Evolutionary conservation across 1,284 basidiomycete genomes (phyloP).

Genomic region (Erythrobasidium hasegawianum): DNA sequence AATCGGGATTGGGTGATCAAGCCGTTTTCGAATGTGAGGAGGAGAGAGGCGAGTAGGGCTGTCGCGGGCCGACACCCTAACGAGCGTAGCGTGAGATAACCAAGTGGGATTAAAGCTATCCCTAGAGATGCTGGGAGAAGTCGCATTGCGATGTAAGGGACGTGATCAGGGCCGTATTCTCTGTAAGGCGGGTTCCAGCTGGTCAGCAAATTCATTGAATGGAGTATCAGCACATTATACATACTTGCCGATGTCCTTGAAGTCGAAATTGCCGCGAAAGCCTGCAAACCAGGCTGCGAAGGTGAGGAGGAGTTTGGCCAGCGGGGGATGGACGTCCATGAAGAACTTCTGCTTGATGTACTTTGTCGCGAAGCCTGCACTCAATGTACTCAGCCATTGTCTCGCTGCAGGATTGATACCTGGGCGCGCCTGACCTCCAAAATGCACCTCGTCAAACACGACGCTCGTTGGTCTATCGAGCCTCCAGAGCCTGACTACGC

Average conservation of each 20-base stretch:
- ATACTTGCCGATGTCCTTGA: conserved; percentile 92
- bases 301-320: conserved; percentile 93
- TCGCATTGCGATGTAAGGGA: conserved; percentile 96
- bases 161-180: conserved; percentile 65
- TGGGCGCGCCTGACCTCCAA: conserved; percentile 64
- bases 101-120: conserved; percentile 78
- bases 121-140: conserved; percentile 86
- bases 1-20: conserved; percentile 91
- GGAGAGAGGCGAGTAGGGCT: conserved; percentile 79
- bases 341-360: conserved; percentile 82
- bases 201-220: too few species aligned
- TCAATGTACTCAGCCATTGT: neutral
- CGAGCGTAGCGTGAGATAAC: conserved; percentile 88
- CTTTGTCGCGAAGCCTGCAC: conserved; percentile 63
- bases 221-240: conserved; percentile 50
- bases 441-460: conserved; percentile 97
- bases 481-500: conserved; percentile 69
- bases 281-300: conserved; percentile 81
- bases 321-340: conserved; percentile 95
- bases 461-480: conserved; percentile 78
- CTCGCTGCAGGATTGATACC: too few species aligned
- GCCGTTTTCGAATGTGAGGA: conserved; percentile 95
- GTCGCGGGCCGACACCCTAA: conserved; percentile 86
- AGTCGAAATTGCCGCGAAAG: conserved; percentile 93
- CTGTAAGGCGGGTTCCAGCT: conserved; percentile 54